Percentiles rank a stretch among this genome's conserved stretches.
phyloP scores from a whole-genome alignment of 371 early-diverging fungal species.

The Dichotomocladium elegans region DNA sequence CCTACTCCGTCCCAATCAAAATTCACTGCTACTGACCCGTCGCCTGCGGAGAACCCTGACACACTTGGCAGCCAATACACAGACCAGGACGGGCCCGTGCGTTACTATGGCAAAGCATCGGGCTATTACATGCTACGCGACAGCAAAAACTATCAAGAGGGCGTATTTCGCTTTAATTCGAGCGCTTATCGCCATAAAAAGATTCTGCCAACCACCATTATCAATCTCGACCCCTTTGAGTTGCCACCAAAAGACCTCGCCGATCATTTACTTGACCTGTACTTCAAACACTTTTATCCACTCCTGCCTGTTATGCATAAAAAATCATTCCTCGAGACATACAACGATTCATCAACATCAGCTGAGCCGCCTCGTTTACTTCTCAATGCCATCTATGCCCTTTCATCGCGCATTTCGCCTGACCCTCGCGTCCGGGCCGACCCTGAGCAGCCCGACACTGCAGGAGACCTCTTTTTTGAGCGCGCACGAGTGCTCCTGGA shows the following conservation, averaged over 20 bases:
- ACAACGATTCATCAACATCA: conserved; percentile 1
- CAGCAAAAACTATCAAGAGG: conserved; percentile 32
- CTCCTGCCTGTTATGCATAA: conserved; percentile 67
- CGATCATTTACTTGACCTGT: conserved; percentile 62
- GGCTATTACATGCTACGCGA: conserved; percentile 44
- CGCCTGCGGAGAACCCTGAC: conserved; percentile 7
- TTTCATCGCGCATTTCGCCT: conserved; percentile 40
- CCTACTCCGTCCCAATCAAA: not conserved
- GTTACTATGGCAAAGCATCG: conserved; percentile 46
- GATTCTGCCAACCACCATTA: not conserved
- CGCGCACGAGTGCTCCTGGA: conserved; percentile 37
- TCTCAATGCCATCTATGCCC: conserved; percentile 42
- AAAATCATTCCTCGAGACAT: conserved; percentile 52
- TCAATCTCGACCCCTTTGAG: conserved; percentile 34
- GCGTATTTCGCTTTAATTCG: conserved; percentile 32
- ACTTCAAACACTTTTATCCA: conserved; percentile 65
- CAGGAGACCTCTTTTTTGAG: conserved; percentile 46
- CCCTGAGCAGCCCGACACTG: conserved; percentile 33
- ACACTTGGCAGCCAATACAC: conserved; percentile 28
- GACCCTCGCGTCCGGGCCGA: conserved; percentile 35
- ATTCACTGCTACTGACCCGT: not conserved
- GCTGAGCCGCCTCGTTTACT: conserved; percentile 49
- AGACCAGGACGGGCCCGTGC: conserved; percentile 44
- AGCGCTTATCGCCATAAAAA: conserved; percentile 10
- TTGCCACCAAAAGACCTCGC: conserved; percentile 60